Percentiles rank a stretch among this genome's conserved stretches.
phyloP scores from a whole-genome alignment of 768 basidiomycete genomes.

The Auricularia cornea region DNA sequence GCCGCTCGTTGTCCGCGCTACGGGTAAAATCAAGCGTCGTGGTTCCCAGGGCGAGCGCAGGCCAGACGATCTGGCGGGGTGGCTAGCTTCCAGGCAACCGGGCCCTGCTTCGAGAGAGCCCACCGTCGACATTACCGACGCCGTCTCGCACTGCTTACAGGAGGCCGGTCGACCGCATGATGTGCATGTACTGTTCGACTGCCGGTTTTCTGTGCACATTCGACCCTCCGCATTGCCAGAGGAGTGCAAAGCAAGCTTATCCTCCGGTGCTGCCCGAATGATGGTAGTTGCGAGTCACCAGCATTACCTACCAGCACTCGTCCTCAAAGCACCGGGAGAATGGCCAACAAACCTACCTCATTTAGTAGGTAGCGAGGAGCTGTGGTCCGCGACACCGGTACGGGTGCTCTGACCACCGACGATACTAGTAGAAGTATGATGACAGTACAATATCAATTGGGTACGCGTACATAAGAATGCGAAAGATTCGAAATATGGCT shows the following conservation, averaged over 20 bases:
- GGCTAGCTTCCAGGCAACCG: slow-evolving; percentile 58
- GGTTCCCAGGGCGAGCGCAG: not conserved
- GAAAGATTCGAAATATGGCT: not conserved
- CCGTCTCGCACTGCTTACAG: not conserved
- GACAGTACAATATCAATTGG: too few species aligned
- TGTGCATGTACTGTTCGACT: not conserved
- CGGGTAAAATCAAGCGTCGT: slow-evolving; percentile 1
- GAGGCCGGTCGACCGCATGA: not conserved
- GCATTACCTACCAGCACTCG: not conserved
- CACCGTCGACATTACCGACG: slow-evolving; percentile 26
- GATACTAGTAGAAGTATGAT: too few species aligned
- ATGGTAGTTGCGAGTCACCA: not conserved
- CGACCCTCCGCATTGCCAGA: not conserved
- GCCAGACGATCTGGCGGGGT: slow-evolving; percentile 32
- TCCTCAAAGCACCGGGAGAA: not conserved
- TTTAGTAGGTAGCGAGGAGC: not conserved
- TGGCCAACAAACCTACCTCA: not conserved
- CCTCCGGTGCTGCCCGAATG: not conserved
- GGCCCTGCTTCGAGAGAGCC: slow-evolving; percentile 10
- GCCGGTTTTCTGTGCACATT: not conserved
- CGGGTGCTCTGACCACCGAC: not conserved
- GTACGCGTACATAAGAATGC: too few species aligned
- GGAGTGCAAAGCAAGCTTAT: not conserved
- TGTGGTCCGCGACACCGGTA: not conserved
- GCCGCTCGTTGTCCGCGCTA: slow-evolving; percentile 22